Evolutionary conservation across 2,329 filamentous ascomycete species (phyloP).

Genomic region (Fusarium praegraminearum): DNA sequence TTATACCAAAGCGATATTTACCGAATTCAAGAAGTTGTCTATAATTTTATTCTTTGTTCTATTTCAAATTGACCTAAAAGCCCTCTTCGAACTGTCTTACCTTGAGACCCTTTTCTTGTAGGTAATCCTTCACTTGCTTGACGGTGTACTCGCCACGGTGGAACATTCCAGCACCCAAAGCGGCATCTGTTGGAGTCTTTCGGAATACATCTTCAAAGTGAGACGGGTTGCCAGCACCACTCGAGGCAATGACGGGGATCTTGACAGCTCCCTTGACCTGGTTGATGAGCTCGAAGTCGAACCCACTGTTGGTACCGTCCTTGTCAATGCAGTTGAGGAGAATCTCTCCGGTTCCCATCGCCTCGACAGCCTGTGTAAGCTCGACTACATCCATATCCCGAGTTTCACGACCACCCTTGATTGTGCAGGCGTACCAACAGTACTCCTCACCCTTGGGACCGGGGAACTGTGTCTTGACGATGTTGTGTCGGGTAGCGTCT

Average conservation of each 20-base stretch:
- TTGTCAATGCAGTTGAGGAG: slow-evolving; percentile 98
- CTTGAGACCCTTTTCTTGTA: slow-evolving; percentile 76
- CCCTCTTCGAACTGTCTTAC: slow-evolving; percentile 82
- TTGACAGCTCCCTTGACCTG: slow-evolving; percentile 88
- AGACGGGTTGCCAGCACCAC: slow-evolving; percentile 85
- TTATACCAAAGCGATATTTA: slow-evolving; percentile 26
- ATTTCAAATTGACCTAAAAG: slow-evolving; percentile 20
- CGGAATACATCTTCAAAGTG: slow-evolving; percentile 95
- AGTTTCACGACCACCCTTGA: slow-evolving; percentile 95
- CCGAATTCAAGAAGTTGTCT: slow-evolving; percentile 10
- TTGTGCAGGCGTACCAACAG: slow-evolving; percentile 98
- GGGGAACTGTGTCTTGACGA: slow-evolving; percentile 75
- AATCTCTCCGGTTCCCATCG: slow-evolving; percentile 95
- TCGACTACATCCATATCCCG: slow-evolving; percentile 93
- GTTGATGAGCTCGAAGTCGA: slow-evolving; percentile 90
- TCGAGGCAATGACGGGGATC: slow-evolving; percentile 96
- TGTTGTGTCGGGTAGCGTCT: slow-evolving; percentile 78
- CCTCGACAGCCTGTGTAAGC: slow-evolving; percentile 88
- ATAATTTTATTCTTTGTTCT: slow-evolving; percentile 18
- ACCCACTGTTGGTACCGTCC: slow-evolving; percentile 93
- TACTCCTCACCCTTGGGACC: slow-evolving; percentile 82
- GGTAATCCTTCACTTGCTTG: slow-evolving; percentile 88
- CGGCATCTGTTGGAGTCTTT: slow-evolving; percentile 88
- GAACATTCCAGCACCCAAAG: slow-evolving; percentile 96
- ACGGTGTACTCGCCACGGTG: slow-evolving; percentile 96